Base-by-base conservation (phyloP, 2,329 filamentous ascomycete genomes). In the Alternaria sp. region DNA sequence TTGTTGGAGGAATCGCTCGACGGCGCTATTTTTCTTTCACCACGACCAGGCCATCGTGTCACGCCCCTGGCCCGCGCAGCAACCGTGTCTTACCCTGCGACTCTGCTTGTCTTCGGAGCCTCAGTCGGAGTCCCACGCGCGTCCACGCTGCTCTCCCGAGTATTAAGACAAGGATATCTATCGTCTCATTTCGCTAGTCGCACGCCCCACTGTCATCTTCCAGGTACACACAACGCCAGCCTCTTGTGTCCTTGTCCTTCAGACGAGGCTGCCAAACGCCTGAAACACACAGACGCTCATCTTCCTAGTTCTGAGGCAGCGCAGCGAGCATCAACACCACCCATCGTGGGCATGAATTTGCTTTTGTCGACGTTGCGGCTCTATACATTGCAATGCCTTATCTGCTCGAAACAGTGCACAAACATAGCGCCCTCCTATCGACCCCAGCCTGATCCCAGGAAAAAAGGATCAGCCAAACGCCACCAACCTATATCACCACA, bases 121-220 rank as follows among this genome's bases (percentile, higher is more conserved):
- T 43, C 43, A 24, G 24, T 46, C 26, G 22, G 39, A 42, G 36
- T 47, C 43, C 24, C 32, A 24, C 34, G 11, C 34, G 16, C n/a
- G 24, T 39, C 48, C 12, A 24, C 53, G 30, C 42, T 43, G 26
- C 55, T 7, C 18, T 51, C 30, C 59, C 54, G 53, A 30, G 30
- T 30, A 20, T n/a, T 24, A 14, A n/a, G 41, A 51, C 57, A 49
- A 43, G 57, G 43, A 47, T 53, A 20, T 30, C 30, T 34, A 54
- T 51, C 48, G 47, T 59, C 59, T 62, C 59, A 62, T 62, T 46
- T 62, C 59, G 51, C 46, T 55, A 55, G 20, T 7, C 24, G 55
- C 59, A 54, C 49, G 55, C 24, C 54, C 44, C 38, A 38, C 26
- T 22, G 14, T 30, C 42, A 60, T 48, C 41, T 43, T 34, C 46